Percentiles rank a stretch among this genome's conserved stretches.
Evolutionary conservation across 75 land plant species (phyloP).

Genomic region (Cunninghamia lanceolata): DNA sequence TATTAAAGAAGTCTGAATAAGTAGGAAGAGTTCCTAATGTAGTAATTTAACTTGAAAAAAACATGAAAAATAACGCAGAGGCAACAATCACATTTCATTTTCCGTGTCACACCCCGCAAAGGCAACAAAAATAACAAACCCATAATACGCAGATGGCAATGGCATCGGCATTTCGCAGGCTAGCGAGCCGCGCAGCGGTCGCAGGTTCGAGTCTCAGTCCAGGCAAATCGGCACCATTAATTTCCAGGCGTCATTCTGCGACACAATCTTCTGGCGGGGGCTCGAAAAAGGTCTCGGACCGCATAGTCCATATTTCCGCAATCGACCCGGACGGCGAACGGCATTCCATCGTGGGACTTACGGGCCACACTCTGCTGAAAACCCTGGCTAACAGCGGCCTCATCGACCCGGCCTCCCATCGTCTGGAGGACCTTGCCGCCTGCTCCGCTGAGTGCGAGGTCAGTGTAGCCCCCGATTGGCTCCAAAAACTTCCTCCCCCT

Average conservation of each 20-base stretch:
- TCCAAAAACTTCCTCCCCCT: conserved; percentile 37
- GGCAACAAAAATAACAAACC: neutral
- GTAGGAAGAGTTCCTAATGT: no score
- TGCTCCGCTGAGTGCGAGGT: conserved; percentile 45
- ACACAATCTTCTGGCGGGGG: neutral
- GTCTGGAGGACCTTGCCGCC: conserved; percentile 35
- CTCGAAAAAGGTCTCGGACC: conserved; percentile 20
- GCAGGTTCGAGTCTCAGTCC: conserved; percentile 9
- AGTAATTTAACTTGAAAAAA: no score
- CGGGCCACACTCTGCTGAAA: conserved; percentile 36
- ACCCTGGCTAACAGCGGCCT: conserved; percentile 26
- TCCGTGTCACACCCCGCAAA: no score
- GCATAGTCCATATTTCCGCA: conserved; percentile 31
- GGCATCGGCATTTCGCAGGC: conserved; percentile 14
- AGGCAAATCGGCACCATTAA: no score
- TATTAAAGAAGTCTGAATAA: no score
- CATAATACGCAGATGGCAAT: neutral
- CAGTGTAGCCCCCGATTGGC: conserved; percentile 40
- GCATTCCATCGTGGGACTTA: conserved; percentile 23
- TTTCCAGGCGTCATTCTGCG: neutral
- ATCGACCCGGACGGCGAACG: conserved; percentile 34
- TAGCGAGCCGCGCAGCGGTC: neutral
- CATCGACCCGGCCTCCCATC: conserved; percentile 34
- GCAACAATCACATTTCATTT: no score
- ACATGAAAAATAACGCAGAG: no score